phyloP scores from a whole-genome alignment of 2,329 filamentous ascomycete species.

The Penicillium sp. region DNA sequence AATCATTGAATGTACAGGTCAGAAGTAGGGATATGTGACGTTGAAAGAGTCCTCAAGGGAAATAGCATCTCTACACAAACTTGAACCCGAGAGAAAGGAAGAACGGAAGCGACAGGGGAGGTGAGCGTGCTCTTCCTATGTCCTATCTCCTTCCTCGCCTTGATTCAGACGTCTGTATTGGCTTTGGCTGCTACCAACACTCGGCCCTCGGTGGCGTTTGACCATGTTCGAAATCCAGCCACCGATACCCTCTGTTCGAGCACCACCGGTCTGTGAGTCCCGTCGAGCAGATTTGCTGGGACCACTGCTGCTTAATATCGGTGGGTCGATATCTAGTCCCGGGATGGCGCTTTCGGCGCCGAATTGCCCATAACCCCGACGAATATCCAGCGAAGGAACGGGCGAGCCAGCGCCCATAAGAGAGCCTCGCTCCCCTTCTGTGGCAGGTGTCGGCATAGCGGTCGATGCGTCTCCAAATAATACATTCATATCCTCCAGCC shows the following conservation, averaged over 20 bases:
- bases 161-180: constrained; percentile 48
- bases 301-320: constrained; percentile 54
- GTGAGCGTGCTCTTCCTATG: background rate
- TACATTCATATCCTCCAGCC: constrained; percentile 93
- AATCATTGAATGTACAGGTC: background rate
- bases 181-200: constrained; percentile 40
- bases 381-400: constrained; percentile 71
- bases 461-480: constrained; percentile 93
- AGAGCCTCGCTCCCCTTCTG: constrained; percentile 76
- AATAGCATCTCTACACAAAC: background rate
- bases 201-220: constrained; percentile 46
- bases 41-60: background rate
- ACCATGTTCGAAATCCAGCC: constrained; percentile 70
- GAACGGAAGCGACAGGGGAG: background rate
- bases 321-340: constrained; percentile 76
- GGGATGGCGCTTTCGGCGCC: constrained; percentile 70
- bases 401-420: constrained; percentile 77
- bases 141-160: constrained; percentile 40
- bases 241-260: constrained; percentile 56
- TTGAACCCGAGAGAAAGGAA: background rate
- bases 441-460: constrained; percentile 72
- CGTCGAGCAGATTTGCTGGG: constrained; percentile 49
- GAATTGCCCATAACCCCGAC: constrained; percentile 46
- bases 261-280: constrained; percentile 34
- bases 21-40: background rate